phyloP scores from a whole-genome alignment of 2,329 filamentous ascomycete genomes.

The Aspergillus ibericus region DNA sequence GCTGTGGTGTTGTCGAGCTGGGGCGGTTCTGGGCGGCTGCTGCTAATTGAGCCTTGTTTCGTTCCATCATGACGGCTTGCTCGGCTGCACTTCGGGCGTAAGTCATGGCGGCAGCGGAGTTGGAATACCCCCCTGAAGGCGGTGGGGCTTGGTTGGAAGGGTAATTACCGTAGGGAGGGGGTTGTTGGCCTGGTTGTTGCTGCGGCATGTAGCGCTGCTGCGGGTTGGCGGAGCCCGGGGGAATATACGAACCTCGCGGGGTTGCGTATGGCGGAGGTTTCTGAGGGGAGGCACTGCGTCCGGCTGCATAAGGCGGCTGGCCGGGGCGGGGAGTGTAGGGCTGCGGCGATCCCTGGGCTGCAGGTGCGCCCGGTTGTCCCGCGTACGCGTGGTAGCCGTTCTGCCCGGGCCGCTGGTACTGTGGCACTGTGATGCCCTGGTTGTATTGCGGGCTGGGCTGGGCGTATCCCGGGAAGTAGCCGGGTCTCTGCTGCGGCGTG shows the following conservation, averaged over 20 bases:
- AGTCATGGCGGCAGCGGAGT: conserved; percentile 36
- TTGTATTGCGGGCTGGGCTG: conserved; percentile 35
- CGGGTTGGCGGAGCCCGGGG: conserved; percentile 28
- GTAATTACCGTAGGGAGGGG: conserved; percentile 28
- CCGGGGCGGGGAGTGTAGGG: conserved; percentile 37
- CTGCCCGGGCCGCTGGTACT: conserved; percentile 39
- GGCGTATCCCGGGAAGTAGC: conserved; percentile 37
- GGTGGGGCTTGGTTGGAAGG: conserved; percentile 31
- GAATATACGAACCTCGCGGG: conserved; percentile 38
- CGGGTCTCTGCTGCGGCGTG: conserved; percentile 39
- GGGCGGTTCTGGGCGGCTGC: conserved; percentile 28
- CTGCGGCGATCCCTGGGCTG: conserved; percentile 36
- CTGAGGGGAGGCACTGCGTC: conserved; percentile 35
- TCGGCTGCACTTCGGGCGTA: conserved; percentile 43
- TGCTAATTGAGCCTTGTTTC: conserved; percentile 40
- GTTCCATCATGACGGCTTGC: conserved; percentile 41
- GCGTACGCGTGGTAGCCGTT: conserved; percentile 39
- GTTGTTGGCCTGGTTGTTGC: conserved; percentile 30
- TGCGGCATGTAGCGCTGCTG: conserved; percentile 34
- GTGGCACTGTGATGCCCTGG: conserved; percentile 33
- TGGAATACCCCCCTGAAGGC: conserved; percentile 33
- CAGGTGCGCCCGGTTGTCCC: conserved; percentile 29
- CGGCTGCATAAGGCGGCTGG: conserved; percentile 29
- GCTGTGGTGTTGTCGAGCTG: conserved; percentile 37
- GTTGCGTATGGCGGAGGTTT: conserved; percentile 33